Evolutionary conservation across 768 basidiomycete genomes (phyloP).

Genomic region (Phaffia tasmanica): DNA sequence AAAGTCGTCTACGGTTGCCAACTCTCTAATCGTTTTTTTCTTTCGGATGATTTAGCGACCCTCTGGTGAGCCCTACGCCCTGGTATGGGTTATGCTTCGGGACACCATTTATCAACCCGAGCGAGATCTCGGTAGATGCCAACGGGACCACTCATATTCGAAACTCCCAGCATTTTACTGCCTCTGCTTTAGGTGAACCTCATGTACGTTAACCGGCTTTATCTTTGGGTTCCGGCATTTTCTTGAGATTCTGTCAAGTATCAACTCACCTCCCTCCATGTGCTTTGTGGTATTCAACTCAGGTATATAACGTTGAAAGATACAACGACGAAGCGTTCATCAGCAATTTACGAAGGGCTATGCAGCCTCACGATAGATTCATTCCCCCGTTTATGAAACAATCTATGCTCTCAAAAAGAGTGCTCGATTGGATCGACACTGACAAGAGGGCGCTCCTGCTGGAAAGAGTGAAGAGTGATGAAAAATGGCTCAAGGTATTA

Average conservation of each 20-base stretch:
- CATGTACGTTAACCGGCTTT: not conserved
- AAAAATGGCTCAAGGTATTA: no score
- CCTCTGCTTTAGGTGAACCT: not conserved
- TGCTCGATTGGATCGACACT: not conserved
- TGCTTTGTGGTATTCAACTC: not conserved
- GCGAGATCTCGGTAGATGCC: not conserved
- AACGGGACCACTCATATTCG: not conserved
- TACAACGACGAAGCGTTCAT: slow-evolving; percentile 5
- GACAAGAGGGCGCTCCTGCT: not conserved
- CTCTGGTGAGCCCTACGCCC: slow-evolving; percentile 4
- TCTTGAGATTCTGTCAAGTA: no score
- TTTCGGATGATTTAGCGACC: not conserved
- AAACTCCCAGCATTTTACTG: slow-evolving; percentile 4
- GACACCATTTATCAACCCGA: slow-evolving; percentile 11
- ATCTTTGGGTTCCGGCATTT: no score
- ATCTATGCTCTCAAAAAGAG: not conserved
- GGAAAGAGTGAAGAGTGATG: not conserved
- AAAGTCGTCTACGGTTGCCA: not conserved
- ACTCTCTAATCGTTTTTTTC: not conserved
- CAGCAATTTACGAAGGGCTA: not conserved
- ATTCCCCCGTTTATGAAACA: not conserved
- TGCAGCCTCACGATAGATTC: not conserved
- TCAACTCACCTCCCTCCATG: not conserved
- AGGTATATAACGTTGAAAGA: slow-evolving; percentile 9
- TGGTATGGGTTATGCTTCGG: slow-evolving; percentile 9